A percentile compares a stretch with the other conserved stretches of the same genome.
Evolutionary conservation across 139 green algal genomes (phyloP).

Genomic region (Zygnema circumcarinatum): DNA sequence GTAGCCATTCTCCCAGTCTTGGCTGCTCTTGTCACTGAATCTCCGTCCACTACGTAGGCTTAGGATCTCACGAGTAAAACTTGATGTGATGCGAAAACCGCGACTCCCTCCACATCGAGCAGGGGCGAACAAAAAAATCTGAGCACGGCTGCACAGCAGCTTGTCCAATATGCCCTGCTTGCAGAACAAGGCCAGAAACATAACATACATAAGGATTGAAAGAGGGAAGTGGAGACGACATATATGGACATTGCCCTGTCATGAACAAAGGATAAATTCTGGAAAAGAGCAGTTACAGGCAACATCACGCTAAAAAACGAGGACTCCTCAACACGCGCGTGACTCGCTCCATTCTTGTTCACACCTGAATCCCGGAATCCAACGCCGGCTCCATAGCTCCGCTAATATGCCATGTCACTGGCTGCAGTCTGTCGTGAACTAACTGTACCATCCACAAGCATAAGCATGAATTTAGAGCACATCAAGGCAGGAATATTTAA

Average conservation of each 20-base stretch:
- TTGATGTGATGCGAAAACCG: neutral
- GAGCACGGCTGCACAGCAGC: neutral
- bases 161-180: constrained; percentile 18
- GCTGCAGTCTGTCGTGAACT: neutral
- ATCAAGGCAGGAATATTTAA: no score
- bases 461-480: no score
- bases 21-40: neutral
- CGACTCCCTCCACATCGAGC: neutral
- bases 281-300: no score
- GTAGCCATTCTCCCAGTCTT: neutral
- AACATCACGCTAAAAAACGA: no score
- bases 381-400: neutral
- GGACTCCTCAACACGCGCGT: no score
- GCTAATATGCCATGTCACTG: neutral
- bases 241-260: no score
- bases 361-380: neutral
- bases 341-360: no score
- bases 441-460: no score
- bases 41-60: neutral
- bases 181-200: neutral
- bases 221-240: no score
- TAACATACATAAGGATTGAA: no score
- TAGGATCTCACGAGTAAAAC: constrained; percentile 6
- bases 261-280: no score
- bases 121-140: neutral